Evolutionary conservation across 305 asterid species (phyloP).

Genomic region (Euphrasia arctica): DNA sequence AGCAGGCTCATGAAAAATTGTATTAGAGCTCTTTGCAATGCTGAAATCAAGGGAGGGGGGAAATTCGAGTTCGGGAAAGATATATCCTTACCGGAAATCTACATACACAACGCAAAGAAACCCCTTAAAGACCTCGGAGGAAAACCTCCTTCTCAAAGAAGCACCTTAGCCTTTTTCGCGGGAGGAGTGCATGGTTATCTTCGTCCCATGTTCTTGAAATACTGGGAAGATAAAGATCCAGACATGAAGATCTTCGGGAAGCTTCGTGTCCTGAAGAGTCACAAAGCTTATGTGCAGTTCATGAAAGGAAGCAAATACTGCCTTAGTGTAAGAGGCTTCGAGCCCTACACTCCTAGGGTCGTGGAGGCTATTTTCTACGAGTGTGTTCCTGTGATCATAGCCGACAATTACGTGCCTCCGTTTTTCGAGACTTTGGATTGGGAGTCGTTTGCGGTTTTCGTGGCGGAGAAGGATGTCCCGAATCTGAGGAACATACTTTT

Average conservation of each 20-base stretch:
- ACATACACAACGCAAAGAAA: slow-evolving; percentile 31
- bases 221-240: slow-evolving; percentile 71
- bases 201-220: slow-evolving; percentile 54
- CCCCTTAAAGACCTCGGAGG: slow-evolving; percentile 47
- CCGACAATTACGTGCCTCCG: slow-evolving; percentile 72
- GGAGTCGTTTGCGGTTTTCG: slow-evolving; percentile 68
- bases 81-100: slow-evolving; percentile 59
- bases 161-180: slow-evolving; percentile 64
- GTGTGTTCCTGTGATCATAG: slow-evolving; percentile 79
- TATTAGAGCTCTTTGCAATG: slow-evolving; percentile 43
- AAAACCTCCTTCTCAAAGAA: slow-evolving; percentile 47
- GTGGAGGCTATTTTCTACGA: slow-evolving; percentile 85
- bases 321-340: slow-evolving; percentile 69
- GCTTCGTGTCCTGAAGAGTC: slow-evolving; percentile 24
- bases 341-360: slow-evolving; percentile 81
- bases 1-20: neutral
- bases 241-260: slow-evolving; percentile 57
- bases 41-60: slow-evolving; percentile 57
- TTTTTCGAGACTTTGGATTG: slow-evolving; percentile 70
- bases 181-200: slow-evolving; percentile 66
- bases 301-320: slow-evolving; percentile 91
- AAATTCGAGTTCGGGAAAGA: slow-evolving; percentile 62
- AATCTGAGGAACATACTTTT: slow-evolving; percentile 53
- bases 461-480: slow-evolving; percentile 67
- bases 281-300: slow-evolving; percentile 38